Percentiles rank a stretch among this genome's conserved stretches.
Conservation (phyloP, 2,329 filamentous ascomycete genomes). For the Pestalotiopsis sp. region DNA sequence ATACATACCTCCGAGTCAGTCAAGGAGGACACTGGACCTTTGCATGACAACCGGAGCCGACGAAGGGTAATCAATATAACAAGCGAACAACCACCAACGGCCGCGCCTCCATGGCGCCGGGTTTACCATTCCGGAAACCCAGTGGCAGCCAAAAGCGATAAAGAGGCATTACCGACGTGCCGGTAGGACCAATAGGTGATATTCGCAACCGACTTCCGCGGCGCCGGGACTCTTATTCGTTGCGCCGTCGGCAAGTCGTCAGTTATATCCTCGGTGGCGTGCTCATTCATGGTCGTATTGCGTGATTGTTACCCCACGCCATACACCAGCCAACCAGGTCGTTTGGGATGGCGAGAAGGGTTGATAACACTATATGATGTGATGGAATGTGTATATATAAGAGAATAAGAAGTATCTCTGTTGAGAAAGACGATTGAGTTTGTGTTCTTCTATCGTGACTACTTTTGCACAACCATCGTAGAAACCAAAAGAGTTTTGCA, state of each 20-base stretch:
- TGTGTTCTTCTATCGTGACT: background rate
- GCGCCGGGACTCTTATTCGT: background rate
- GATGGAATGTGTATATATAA: background rate
- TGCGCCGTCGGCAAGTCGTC: background rate
- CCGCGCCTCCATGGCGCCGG: no score
- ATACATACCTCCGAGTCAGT: no score
- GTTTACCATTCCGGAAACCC: no score
- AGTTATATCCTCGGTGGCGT: background rate
- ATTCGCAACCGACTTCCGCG: no score
- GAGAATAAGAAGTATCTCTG: background rate
- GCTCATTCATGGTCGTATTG: background rate
- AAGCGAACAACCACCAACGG: no score
- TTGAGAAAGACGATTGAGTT: background rate
- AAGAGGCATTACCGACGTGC: no score
- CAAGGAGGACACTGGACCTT: no score
- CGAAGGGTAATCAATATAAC: no score
- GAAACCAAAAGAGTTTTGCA: background rate
- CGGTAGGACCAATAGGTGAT: no score
- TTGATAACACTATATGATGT: background rate
- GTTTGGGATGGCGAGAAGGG: background rate
- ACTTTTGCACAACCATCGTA: background rate
- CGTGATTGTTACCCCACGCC: conserved; percentile 4
- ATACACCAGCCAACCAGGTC: background rate
- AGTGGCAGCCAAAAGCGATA: no score
- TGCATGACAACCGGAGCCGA: no score